phyloP scores from a whole-genome alignment of 768 basidiomycete genomes.

The Neoboletus magnificus region DNA sequence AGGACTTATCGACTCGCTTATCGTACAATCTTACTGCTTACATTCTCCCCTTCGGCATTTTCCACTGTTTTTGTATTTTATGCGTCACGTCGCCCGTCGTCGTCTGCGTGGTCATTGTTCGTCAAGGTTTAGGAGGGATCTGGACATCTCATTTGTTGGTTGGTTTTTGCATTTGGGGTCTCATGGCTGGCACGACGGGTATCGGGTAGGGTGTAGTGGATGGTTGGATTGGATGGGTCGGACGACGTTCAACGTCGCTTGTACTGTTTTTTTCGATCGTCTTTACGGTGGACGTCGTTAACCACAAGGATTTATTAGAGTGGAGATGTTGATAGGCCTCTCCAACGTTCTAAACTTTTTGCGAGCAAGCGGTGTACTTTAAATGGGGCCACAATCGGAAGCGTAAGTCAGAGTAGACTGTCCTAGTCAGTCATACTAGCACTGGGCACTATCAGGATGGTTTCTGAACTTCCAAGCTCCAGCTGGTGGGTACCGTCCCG shows the following conservation, averaged over 20 bases:
- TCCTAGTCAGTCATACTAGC: too few species aligned
- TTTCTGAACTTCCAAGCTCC: too few species aligned
- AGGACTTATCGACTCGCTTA: conserved; percentile 29
- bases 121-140: conserved; percentile 1
- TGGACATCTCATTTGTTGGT: conserved; percentile 1
- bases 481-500: too few species aligned
- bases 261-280: conserved; percentile 12
- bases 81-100: conserved; percentile 7
- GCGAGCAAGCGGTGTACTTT: background rate
- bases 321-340: background rate
- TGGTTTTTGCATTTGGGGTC: conserved; percentile 3
- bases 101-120: background rate
- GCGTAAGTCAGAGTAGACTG: too few species aligned
- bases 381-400: background rate
- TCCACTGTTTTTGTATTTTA: conserved; percentile 13
- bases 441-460: background rate
- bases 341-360: background rate
- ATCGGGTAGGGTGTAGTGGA: background rate
- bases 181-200: background rate
- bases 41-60: conserved; percentile 18
- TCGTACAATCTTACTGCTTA: conserved; percentile 32
- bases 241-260: conserved; percentile 16
- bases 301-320: conserved; percentile 12
- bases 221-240: background rate
- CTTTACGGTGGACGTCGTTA: conserved; percentile 19